Conservation (phyloP, 768 basidiomycete species). For the Amanita rimosa region DNA sequence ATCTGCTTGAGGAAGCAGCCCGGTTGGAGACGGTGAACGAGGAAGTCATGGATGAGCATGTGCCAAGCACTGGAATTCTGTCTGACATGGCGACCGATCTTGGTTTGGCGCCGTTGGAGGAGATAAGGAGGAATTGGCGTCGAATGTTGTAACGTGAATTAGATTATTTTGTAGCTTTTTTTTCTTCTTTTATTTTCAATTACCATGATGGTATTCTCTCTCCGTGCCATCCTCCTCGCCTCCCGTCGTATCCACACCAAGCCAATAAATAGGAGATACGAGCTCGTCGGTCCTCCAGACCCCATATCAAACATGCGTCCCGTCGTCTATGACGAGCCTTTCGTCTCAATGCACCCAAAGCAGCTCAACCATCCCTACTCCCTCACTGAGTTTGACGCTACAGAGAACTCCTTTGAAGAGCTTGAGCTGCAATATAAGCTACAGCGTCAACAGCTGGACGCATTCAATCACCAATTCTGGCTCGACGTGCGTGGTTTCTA, state of each 20-base stretch:
- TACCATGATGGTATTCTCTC: neutral
- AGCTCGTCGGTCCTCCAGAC: slow-evolving; percentile 60
- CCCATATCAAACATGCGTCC: slow-evolving; percentile 74
- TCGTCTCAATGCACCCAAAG: slow-evolving; percentile 21
- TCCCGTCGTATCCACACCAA: neutral
- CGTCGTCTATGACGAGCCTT: slow-evolving; percentile 58
- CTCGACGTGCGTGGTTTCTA: slow-evolving; percentile 45
- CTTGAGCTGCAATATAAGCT: slow-evolving; percentile 62
- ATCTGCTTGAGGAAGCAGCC: slow-evolving; percentile 16
- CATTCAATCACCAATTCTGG: slow-evolving; percentile 75
- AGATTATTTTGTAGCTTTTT: neutral
- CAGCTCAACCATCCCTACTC: slow-evolving; percentile 63
- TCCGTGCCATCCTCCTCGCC: neutral
- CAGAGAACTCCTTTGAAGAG: slow-evolving; percentile 22
- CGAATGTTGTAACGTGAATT: slow-evolving; percentile 15
- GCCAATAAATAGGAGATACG: slow-evolving; percentile 7
- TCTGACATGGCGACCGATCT: slow-evolving; percentile 37
- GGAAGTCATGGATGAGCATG: slow-evolving; percentile 6
- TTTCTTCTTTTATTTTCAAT: too few species aligned
- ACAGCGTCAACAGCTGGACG: slow-evolving; percentile 60
- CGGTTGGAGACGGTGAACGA: slow-evolving; percentile 7
- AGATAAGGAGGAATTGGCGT: slow-evolving; percentile 19
- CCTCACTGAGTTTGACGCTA: slow-evolving; percentile 51
- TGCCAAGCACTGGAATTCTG: slow-evolving; percentile 20
- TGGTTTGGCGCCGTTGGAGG: slow-evolving; percentile 25